These are phyloP conservation scores for Arctium lappa DNA, from an alignment of 129 eudicot genomes.

Conservation along the genomic window DNA sequence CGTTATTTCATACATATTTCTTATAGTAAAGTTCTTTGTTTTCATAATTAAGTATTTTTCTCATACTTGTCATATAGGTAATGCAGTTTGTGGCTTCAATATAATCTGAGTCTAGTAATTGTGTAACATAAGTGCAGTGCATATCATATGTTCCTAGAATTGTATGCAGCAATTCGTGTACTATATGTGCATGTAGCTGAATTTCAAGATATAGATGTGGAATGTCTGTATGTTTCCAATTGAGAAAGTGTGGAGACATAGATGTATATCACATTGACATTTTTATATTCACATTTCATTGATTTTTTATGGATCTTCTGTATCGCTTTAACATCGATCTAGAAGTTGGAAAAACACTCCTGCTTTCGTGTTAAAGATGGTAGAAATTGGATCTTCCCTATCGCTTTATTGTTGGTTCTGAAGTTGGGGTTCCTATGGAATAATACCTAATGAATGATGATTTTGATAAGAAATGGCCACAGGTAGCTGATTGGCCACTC, in stretches of 20 bases:
- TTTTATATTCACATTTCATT: not conserved
- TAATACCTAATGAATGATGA: constrained; percentile 4
- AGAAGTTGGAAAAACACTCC: not conserved
- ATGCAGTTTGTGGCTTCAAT: constrained; percentile 6
- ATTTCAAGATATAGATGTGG: not conserved
- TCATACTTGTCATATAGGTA: not conserved
- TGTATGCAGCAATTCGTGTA: not conserved
- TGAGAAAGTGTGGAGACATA: not conserved
- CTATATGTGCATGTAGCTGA: not conserved
- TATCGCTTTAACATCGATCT: not conserved
- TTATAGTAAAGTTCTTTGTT: not conserved
- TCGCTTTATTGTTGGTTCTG: not conserved
- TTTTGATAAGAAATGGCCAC: not conserved
- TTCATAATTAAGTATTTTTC: not conserved
- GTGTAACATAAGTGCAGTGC: not conserved
- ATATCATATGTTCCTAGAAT: not conserved
- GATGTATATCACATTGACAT: not conserved
- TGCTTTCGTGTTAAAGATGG: not conserved
- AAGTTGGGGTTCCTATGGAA: not conserved
- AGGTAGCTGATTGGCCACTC: not conserved
- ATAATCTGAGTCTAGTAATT: not conserved
- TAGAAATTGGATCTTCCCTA: constrained; percentile 2
- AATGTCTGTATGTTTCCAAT: not conserved
- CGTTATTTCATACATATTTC: not conserved
- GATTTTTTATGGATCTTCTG: not conserved